These are phyloP conservation scores for Microcyclosporella mali DNA, from an alignment of 2,329 filamentous ascomycete species.

Conservation along the genomic window DNA sequence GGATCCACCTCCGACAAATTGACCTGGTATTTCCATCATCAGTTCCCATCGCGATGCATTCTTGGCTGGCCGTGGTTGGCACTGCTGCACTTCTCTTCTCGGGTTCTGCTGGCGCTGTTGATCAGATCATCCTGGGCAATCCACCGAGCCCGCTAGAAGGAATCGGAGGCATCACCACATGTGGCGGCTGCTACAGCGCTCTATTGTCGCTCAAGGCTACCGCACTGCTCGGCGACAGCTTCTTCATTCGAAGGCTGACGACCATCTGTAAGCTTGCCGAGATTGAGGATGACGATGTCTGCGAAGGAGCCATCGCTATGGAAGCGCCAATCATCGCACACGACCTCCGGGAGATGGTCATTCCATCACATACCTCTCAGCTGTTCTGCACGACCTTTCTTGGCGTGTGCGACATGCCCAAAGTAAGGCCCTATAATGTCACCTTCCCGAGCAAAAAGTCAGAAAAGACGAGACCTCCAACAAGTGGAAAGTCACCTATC, in stretches of 20 bases:
- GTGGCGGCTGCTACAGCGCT: conserved; percentile 8
- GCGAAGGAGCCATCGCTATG: conserved; percentile 45
- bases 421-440: conserved; percentile 40
- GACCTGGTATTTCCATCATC: too few species aligned
- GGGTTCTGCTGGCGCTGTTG: too few species aligned
- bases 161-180: conserved; percentile 2
- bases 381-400: conserved; percentile 50
- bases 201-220: conserved; percentile 41
- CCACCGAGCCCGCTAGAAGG: background rate
- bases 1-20: too few species aligned
- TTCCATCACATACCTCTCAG: conserved; percentile 47
- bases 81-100: too few species aligned
- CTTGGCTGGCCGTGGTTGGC: too few species aligned
- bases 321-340: conserved; percentile 51
- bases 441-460: conserved; percentile 40
- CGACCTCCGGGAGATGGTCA: conserved; percentile 42
- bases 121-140: too few species aligned
- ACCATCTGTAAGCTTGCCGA: conserved; percentile 30
- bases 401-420: conserved; percentile 49
- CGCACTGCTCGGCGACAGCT: conserved; percentile 38
- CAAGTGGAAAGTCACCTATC: conserved; percentile 44
- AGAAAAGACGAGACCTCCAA: conserved; percentile 34
- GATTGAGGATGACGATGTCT: conserved; percentile 52
- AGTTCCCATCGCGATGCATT: too few species aligned
- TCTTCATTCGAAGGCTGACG: conserved; percentile 36